Evolutionary conservation across 306 rosid species (phyloP), one percentile per base, ranked within the genome.

Genomic region (Cicer judaicum): DNA sequence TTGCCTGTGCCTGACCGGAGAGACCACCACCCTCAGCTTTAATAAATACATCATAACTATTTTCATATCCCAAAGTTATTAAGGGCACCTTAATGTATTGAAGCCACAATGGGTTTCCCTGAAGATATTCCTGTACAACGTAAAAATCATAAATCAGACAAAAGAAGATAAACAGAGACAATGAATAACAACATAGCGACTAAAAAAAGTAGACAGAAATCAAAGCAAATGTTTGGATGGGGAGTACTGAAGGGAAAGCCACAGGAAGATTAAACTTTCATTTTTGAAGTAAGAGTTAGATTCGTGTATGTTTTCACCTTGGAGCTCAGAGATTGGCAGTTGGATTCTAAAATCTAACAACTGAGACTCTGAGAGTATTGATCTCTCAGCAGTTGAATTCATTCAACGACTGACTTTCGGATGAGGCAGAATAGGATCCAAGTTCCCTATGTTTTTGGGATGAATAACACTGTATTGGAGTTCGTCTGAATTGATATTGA

Each of bases 1-100:
- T 94, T 19, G 98, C 98, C 72, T 94, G 98, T 68, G 98, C 95
- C 82, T 94, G 98, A 66, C 98, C 98, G 5, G 97, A 87, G 66
- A 94, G 93, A 71, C 98, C 98, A 18, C 98, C 98, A 0, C 98
- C 98, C 38, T 94, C 86, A 15, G 93, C 96, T 85, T 91, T 94
- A 46, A 94, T 90, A 67, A 94, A 94, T 64, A 94, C 98, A 65
- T 94, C 98, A 39, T 88, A 94, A 74, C 77, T 87, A 48, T 59
- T 85, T 79, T 91, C 98, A 62, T 94, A 91, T 81, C 98, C 98
- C 83, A 91, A 72, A 46, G 91, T 86, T 52, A 82, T 38, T 54
- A 94, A 78, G 4, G 98, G 98, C 12, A 87, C 77, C 83, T 77
- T 91, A 61, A 90, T 84, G 79, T 94, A 94, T 64, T 91, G 96